Evolutionary conservation across 1,284 basidiomycete species (phyloP), one percentile per base, ranked within the genome.

Genomic region (Marasmius fiardii): DNA sequence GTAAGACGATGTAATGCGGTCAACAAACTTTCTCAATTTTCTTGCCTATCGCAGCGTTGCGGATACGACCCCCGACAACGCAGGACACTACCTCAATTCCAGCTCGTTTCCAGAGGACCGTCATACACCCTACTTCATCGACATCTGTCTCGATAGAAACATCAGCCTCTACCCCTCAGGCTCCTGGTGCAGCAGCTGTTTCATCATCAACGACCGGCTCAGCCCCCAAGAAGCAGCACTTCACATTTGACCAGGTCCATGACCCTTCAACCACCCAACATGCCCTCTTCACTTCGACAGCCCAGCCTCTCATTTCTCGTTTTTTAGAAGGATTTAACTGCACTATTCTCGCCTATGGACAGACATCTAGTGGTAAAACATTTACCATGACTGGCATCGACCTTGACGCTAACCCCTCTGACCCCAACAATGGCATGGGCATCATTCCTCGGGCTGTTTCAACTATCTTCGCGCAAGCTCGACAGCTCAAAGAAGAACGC

Each of bases 251-350:
- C 78, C 90, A 93, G 63, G 96, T 99, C 51, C 88, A 96, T 64
- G 82, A 84, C 2, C 93, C 92, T 26, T 76, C 84, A 39, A 85
- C 92, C 35, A 88, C 87, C 0, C 96, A 99, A 69, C 82, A 87
- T 69, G 83, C 88, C 35, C 81, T 98, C 62, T 99, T 93, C 72
- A 85, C 86, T 39, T 80, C 82, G 5, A 92, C 92, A 23, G 92
- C 94, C 5, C 83, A 87, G 56, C 90, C 93, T 23, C 86, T 97
- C 62, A 82, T 98, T 60, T 86, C 89, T 28, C 90, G 92, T 61
- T 99, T 98, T 71, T 69, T 98, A 47, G 93, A 95, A 66, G 96
- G 96, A 11, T 96, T 95, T 75, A 99, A 99, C 74, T 96, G 95
- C 61, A 99, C 97, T 37, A 90, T 99, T 60, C 83, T 99, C 59